phyloP scores from a whole-genome alignment of 108 stramenopile species.

The Skeletonema potamos region DNA sequence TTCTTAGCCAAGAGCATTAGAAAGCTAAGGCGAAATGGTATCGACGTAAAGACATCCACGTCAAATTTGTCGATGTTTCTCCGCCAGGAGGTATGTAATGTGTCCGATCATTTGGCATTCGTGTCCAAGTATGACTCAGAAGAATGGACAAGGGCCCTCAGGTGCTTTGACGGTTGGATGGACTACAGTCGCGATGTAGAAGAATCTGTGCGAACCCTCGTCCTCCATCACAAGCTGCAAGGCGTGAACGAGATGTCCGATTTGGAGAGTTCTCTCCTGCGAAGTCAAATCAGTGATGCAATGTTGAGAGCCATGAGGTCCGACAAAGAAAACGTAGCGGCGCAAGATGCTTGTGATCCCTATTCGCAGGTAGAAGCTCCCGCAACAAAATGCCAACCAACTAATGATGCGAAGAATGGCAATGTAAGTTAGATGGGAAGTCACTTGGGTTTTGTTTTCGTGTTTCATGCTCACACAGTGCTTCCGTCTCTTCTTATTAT shows the following conservation, averaged over 20 bases:
- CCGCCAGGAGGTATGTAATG: constrained; percentile 84
- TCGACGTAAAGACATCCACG: constrained; percentile 77
- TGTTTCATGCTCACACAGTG: neutral
- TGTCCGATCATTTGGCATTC: constrained; percentile 84
- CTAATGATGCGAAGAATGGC: neutral
- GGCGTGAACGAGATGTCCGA: constrained; percentile 56
- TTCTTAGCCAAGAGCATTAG: constrained; percentile 89
- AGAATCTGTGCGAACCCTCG: constrained; percentile 41
- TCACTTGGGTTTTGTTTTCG: neutral
- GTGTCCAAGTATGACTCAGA: constrained; percentile 83
- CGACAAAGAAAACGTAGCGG: constrained; percentile 62
- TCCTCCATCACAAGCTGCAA: constrained; percentile 56
- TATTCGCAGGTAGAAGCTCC: constrained; percentile 27
- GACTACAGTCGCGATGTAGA: constrained; percentile 45
- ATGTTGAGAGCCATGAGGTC: constrained; percentile 74
- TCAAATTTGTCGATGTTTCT: constrained; percentile 83
- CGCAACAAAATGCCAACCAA: neutral
- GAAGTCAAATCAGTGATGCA: constrained; percentile 73
- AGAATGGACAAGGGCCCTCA: constrained; percentile 77
- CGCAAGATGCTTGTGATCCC: constrained; percentile 31
- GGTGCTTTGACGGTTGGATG: constrained; percentile 76
- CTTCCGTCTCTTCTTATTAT: neutral
- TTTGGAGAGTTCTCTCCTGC: constrained; percentile 65
- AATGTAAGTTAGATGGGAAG: neutral
- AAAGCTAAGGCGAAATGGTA: constrained; percentile 87